Evolutionary conservation across 345 rosid species (phyloP).

Genomic region (Garcia nutans): DNA sequence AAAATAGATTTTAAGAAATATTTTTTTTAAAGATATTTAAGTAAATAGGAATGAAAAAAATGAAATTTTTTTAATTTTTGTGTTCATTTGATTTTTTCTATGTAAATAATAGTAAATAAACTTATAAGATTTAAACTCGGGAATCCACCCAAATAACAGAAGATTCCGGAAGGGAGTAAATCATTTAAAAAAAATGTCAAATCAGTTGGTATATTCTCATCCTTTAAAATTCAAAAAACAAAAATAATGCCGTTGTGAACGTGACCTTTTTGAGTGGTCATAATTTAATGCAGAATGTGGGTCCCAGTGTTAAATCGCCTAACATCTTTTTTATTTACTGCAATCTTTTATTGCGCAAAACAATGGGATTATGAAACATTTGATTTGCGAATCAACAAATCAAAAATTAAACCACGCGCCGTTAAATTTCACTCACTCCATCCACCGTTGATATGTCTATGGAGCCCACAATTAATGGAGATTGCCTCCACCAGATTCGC

Average conservation of each 20-base stretch:
- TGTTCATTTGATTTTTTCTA: too few relatives aligned
- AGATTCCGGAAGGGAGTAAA: neutral
- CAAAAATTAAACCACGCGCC: neutral
- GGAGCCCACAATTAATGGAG: neutral
- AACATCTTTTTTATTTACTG: neutral
- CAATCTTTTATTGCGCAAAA: conserved; percentile 7
- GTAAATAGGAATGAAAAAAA: too few relatives aligned
- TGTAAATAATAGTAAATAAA: too few relatives aligned
- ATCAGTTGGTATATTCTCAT: neutral
- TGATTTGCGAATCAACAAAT: neutral
- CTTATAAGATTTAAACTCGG: too few relatives aligned
- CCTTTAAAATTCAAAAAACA: neutral
- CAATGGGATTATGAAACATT: neutral
- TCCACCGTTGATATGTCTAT: neutral
- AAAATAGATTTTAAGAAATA: too few relatives aligned
- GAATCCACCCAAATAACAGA: neutral
- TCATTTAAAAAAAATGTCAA: neutral
- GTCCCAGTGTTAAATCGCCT: neutral
- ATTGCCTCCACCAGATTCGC: neutral
- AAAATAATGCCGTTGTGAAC: neutral
- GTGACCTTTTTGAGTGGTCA: neutral
- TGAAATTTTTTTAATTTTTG: too few relatives aligned
- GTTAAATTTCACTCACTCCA: neutral
- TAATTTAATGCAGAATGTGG: neutral
- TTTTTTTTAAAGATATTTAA: too few relatives aligned